Conservation (phyloP, 2,329 filamentous ascomycete genomes). For the Lasiodiplodia theobromae region DNA sequence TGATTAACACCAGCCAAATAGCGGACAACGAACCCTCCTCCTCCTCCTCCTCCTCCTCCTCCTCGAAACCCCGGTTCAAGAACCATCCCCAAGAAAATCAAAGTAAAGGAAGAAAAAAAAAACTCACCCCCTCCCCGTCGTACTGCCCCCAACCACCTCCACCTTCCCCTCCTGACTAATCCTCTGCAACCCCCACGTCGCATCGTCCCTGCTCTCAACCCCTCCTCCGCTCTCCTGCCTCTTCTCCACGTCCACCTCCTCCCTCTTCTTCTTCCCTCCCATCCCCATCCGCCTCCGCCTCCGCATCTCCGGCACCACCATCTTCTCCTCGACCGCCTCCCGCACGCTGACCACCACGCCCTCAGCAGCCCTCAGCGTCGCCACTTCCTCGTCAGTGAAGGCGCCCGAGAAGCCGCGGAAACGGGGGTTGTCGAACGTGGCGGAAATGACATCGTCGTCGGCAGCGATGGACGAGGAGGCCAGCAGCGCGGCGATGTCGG, state of each 20-base stretch:
- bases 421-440: conserved; percentile 19
- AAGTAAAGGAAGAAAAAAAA: not conserved
- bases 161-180: conserved; percentile 43
- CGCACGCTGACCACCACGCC: conserved; percentile 10
- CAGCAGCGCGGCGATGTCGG: conserved; percentile 12
- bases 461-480: not conserved
- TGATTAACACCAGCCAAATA: not conserved
- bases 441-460: not conserved
- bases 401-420: conserved; percentile 28
- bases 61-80: no score
- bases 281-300: not conserved
- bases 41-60: no score
- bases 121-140: conserved; percentile 8
- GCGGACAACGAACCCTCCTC: no score
- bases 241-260: not conserved
- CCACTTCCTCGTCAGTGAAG: conserved; percentile 12
- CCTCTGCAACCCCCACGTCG: conserved; percentile 52
- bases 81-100: not conserved
- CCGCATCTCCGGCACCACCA: conserved; percentile 30
- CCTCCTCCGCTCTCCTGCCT: not conserved
- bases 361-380: not conserved
- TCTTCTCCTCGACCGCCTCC: not conserved
- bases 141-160: not conserved
- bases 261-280: not conserved
- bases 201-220: conserved; percentile 45